Conservation (phyloP, 2,329 filamentous ascomycete species). For the Exserohilum turcica region DNA sequence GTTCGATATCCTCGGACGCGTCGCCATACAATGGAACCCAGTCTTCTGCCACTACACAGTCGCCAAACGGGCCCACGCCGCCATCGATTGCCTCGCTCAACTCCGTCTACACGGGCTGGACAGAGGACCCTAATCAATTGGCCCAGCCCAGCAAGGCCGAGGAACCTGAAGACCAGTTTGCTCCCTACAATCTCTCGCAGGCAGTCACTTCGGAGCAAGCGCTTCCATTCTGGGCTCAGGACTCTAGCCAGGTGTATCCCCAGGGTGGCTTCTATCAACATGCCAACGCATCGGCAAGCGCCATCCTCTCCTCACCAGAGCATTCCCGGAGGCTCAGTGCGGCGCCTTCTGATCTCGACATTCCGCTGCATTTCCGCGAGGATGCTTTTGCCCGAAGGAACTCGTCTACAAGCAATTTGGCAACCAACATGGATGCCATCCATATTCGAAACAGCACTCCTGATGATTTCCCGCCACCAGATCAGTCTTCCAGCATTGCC, state of each 20-base stretch:
- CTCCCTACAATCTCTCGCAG: constrained; percentile 38
- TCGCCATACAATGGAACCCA: constrained; percentile 46
- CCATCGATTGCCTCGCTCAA: constrained; percentile 44
- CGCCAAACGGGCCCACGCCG: constrained; percentile 39
- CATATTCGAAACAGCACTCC: constrained; percentile 44
- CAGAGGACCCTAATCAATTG: constrained; percentile 36
- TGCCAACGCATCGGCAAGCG: constrained; percentile 43
- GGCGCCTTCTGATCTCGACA: constrained; percentile 40
- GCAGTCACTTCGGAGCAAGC: constrained; percentile 41
- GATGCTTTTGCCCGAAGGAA: constrained; percentile 44
- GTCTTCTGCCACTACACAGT: constrained; percentile 38
- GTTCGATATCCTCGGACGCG: constrained; percentile 39
- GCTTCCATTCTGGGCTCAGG: constrained; percentile 36
- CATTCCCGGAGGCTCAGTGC: constrained; percentile 38
- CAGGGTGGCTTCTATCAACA: constrained; percentile 45
- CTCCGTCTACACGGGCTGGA: constrained; percentile 47
- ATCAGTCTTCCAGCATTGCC: constrained; percentile 49
- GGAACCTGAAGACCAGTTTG: constrained; percentile 38
- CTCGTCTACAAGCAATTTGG: constrained; percentile 48
- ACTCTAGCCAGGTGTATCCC: constrained; percentile 28
- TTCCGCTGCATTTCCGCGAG: constrained; percentile 36
- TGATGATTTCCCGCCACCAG: constrained; percentile 46
- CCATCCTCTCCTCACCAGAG: constrained; percentile 42
- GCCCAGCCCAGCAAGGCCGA: constrained; percentile 31
- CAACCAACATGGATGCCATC: constrained; percentile 48